Evolutionary conservation across 345 rosid species (phyloP).

Genomic region (Eucalyptus virginea): DNA sequence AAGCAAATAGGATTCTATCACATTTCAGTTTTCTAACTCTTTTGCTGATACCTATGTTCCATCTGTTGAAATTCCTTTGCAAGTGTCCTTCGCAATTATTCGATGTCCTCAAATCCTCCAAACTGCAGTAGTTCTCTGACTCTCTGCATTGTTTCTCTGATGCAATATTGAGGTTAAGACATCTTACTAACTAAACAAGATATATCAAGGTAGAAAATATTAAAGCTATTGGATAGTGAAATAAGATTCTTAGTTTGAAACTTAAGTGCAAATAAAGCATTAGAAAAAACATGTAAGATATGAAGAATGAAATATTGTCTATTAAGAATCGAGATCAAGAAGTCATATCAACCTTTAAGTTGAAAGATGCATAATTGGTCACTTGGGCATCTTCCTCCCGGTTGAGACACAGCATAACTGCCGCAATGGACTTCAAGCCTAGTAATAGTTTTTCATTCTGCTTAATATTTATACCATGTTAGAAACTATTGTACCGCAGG

Average conservation of each 20-base stretch:
- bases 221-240: background rate
- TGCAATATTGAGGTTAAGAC: background rate
- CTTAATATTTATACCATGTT: background rate
- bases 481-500: background rate
- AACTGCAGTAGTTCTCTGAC: background rate
- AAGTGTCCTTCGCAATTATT: slow-evolving; percentile 47
- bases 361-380: no score
- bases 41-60: slow-evolving; percentile 34
- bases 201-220: background rate
- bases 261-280: background rate
- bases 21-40: background rate
- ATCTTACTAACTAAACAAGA: no score
- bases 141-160: background rate
- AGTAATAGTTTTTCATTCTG: slow-evolving; percentile 69
- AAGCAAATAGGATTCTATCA: background rate
- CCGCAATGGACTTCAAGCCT: slow-evolving; percentile 53
- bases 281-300: background rate
- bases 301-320: background rate
- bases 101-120: slow-evolving; percentile 41
- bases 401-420: slow-evolving; percentile 30
- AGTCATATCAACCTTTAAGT: no score
- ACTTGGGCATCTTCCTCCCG: no score
- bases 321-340: background rate
- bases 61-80: slow-evolving; percentile 63
- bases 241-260: background rate